These are phyloP conservation scores for Trichophyton equinum DNA, from an alignment of 2,329 filamentous ascomycete species.

Conservation along the genomic window DNA sequence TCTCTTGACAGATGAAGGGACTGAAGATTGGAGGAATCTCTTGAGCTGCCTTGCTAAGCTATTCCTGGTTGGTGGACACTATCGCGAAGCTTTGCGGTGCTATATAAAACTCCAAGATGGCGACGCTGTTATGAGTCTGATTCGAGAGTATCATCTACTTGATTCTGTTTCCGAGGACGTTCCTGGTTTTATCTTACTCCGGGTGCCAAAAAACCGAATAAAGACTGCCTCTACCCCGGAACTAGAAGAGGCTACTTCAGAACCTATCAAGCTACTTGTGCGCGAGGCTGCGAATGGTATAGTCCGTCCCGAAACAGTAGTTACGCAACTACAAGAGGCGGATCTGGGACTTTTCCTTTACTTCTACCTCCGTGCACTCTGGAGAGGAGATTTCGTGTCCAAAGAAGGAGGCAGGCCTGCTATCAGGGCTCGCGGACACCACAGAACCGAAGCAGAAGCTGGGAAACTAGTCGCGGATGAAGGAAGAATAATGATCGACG, in stretches of 20 bases:
- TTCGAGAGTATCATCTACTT: slow-evolving; percentile 78
- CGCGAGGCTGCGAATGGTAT: slow-evolving; percentile 85
- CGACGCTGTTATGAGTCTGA: slow-evolving; percentile 73
- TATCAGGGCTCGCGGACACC: slow-evolving; percentile 23
- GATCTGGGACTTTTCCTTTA: slow-evolving; percentile 65
- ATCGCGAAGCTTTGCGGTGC: slow-evolving; percentile 71
- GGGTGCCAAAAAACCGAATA: slow-evolving; percentile 62
- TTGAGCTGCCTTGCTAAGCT: slow-evolving; percentile 74
- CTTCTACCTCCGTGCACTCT: slow-evolving; percentile 81
- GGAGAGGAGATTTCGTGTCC: slow-evolving; percentile 57
- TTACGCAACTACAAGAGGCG: slow-evolving; percentile 60
- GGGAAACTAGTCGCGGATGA: slow-evolving; percentile 42
- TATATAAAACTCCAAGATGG: slow-evolving; percentile 89
- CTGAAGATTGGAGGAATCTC: slow-evolving; percentile 80
- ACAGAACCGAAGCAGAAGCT: slow-evolving; percentile 28
- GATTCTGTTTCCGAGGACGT: slow-evolving; percentile 85
- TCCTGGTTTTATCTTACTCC: slow-evolving; percentile 70
- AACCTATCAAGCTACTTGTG: slow-evolving; percentile 75
- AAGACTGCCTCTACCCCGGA: slow-evolving; percentile 54
- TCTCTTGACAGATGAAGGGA: slow-evolving; percentile 60
- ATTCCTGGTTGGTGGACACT: slow-evolving; percentile 67
- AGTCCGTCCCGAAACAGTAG: slow-evolving; percentile 63
- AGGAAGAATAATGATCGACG: slow-evolving; percentile 61
- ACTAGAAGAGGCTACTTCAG: slow-evolving; percentile 64
- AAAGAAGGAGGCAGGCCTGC: slow-evolving; percentile 24